Evolutionary conservation across 306 rosid genomes (phyloP).

Genomic region (Mucuna pruriens): DNA sequence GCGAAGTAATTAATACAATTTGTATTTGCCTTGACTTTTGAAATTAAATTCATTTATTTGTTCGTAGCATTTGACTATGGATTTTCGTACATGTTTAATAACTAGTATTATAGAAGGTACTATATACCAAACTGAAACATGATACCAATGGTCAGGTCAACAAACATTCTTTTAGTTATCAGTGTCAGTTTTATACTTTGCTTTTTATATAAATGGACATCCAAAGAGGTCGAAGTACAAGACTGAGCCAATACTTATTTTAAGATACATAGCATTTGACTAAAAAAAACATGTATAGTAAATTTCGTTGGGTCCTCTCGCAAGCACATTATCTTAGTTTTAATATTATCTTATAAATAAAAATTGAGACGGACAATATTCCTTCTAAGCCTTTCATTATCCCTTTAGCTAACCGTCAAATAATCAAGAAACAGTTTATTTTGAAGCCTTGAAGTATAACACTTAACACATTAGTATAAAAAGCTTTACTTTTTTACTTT

Average conservation of each 20-base stretch:
- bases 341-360: background rate
- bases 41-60: conserved; percentile 11
- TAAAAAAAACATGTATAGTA: background rate
- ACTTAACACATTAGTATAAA: background rate
- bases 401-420: background rate
- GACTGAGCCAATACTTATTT: background rate
- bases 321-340: conserved; percentile 11
- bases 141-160: background rate
- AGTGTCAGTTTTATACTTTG: background rate
- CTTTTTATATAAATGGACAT: background rate
- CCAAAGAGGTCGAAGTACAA: conserved; percentile 18
- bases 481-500: background rate
- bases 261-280: conserved; percentile 14
- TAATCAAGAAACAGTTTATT: background rate
- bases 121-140: background rate
- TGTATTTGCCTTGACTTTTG: background rate
- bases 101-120: background rate
- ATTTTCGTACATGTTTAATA: background rate
- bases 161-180: background rate
- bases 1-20: conserved; percentile 3
- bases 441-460: background rate
- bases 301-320: background rate
- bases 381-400: background rate
- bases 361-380: background rate
- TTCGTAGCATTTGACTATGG: background rate